Base-by-base conservation (phyloP, 257 asterid species). In the Echium plantagineum region DNA sequence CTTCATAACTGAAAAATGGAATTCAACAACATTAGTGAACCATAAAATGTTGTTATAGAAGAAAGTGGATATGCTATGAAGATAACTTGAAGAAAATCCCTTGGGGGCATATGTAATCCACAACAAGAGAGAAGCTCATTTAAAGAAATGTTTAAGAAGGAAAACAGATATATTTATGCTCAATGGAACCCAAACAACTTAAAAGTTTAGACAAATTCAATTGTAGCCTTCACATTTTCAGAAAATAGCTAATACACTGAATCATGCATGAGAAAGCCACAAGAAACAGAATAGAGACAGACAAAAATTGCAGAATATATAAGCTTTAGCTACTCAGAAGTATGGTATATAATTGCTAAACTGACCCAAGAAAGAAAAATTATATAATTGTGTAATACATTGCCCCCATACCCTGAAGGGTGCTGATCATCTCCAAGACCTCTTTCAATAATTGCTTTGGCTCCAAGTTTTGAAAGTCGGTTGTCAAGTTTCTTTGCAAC, bases 381-480 rank as follows among this genome's bases (percentile, higher is more conserved):
- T 21, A 51, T 49, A 2, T n/a, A 61, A 64, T 28, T 47, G 38
- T 61, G 52, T 9, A 47, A 21, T 46, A 63, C 49, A 31, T 13
- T 17, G 61, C 58, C 66, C 66, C 10, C 75, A 66, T 84, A 91
- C 98, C 98, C 97, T 63, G 97, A 81, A 64, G 91, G 85, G 66
- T 88, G 95, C 75, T 91, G 98, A 72, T 91, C 98, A 83, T 93
- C 97, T 73, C 98, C 98, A 60, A 89, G 81, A 55, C 98, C 97
- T 80, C 80, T 86, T 68, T 86, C 95, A 72, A 89, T 68, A 70
- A 93, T 55, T 3, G 90, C 66, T 7, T 30, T 61, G 15, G 89
- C 94, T 74, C 96, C 97, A 61, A 93, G 93, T 82, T 85, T 85
- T 53, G 79, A 75, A 46, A 93, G 83, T 61, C 97, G 83, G 70